phyloP scores from a whole-genome alignment of 495 filamentous ascomycete genomes.

The Aspergillus saccharolyticus region DNA sequence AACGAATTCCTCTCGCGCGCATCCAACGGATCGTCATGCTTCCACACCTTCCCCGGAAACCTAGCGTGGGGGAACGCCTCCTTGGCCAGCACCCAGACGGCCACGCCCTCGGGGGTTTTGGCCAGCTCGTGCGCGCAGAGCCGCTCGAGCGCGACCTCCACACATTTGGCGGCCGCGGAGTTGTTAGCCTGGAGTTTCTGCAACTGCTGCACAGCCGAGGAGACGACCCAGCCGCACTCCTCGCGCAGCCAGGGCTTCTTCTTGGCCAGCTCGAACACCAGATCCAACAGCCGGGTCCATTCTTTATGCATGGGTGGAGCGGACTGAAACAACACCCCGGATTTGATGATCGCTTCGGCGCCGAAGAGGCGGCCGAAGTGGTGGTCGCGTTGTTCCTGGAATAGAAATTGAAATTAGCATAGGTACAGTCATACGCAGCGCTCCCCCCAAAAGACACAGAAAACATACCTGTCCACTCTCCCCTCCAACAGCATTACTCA shows the following conservation, averaged over 20 bases:
- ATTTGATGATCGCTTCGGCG: slow-evolving; percentile 75
- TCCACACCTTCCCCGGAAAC: slow-evolving; percentile 69
- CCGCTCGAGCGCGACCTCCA: slow-evolving; percentile 56
- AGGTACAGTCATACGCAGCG: too few relatives aligned
- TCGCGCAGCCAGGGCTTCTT: slow-evolving; percentile 84
- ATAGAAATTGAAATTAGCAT: slow-evolving; percentile 14
- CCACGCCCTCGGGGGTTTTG: slow-evolving; percentile 79
- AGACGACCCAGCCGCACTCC: slow-evolving; percentile 70
- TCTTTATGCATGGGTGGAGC: slow-evolving; percentile 37
- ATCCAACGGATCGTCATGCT: slow-evolving; percentile 61
- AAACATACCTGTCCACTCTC: slow-evolving; percentile 54
- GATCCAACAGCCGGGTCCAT: slow-evolving; percentile 55
- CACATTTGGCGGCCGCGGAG: slow-evolving; percentile 38
- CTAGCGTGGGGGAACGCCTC: slow-evolving; percentile 58
- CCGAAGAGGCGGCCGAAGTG: slow-evolving; percentile 83
- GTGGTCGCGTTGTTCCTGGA: slow-evolving; percentile 83
- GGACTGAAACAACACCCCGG: slow-evolving; percentile 61
- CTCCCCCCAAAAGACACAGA: background rate
- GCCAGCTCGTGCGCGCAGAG: slow-evolving; percentile 59
- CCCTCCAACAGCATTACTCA: slow-evolving; percentile 60
- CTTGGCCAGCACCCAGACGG: slow-evolving; percentile 72
- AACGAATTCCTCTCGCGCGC: slow-evolving; percentile 56
- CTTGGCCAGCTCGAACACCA: slow-evolving; percentile 52
- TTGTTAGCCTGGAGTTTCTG: background rate
- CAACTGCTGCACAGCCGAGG: slow-evolving; percentile 31